A percentile compares a stretch with the other conserved stretches of the same genome.
Conservation (phyloP, 2,329 filamentous ascomycete species). For the Verticillium isaacii region DNA sequence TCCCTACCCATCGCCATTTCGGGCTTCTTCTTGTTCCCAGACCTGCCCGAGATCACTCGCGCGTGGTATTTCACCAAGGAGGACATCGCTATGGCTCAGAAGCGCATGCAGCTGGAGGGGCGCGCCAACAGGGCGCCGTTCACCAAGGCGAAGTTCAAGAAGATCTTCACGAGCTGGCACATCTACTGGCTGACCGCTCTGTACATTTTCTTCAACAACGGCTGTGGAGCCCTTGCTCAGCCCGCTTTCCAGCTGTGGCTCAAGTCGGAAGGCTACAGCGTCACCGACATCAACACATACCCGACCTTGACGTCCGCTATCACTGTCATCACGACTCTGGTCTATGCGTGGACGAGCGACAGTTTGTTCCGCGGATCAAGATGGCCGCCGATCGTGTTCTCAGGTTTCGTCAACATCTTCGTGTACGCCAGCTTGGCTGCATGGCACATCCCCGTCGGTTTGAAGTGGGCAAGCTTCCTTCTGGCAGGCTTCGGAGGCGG, state of each 20-base stretch:
- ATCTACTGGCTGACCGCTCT: slow-evolving; percentile 54
- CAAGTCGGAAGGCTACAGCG: slow-evolving; percentile 34
- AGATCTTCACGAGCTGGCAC: slow-evolving; percentile 61
- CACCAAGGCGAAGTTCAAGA: slow-evolving; percentile 46
- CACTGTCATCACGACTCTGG: slow-evolving; percentile 51
- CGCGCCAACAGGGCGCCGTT: slow-evolving; percentile 34
- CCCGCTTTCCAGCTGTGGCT: slow-evolving; percentile 52
- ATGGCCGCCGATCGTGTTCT: slow-evolving; percentile 61
- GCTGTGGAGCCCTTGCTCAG: slow-evolving; percentile 35
- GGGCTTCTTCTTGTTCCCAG: slow-evolving; percentile 38
- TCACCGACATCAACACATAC: slow-evolving; percentile 43
- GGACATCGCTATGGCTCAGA: slow-evolving; percentile 31
- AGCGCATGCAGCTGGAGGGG: slow-evolving; percentile 38
- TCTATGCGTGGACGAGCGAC: slow-evolving; percentile 64
- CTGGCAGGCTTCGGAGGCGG: slow-evolving; percentile 43
- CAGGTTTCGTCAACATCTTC: slow-evolving; percentile 37
- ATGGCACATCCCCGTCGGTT: slow-evolving; percentile 42
- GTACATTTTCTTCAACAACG: slow-evolving; percentile 64
- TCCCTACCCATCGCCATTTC: slow-evolving; percentile 50
- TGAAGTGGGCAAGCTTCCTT: slow-evolving; percentile 62
- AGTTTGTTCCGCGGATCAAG: slow-evolving; percentile 51
- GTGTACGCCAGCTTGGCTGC: slow-evolving; percentile 32
- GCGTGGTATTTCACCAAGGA: slow-evolving; percentile 22
- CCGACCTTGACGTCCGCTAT: slow-evolving; percentile 56
- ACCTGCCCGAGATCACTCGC: slow-evolving; percentile 13